phyloP scores from a whole-genome alignment of 1,139 yeast species.

The Blastobotrys illinoisensis region DNA sequence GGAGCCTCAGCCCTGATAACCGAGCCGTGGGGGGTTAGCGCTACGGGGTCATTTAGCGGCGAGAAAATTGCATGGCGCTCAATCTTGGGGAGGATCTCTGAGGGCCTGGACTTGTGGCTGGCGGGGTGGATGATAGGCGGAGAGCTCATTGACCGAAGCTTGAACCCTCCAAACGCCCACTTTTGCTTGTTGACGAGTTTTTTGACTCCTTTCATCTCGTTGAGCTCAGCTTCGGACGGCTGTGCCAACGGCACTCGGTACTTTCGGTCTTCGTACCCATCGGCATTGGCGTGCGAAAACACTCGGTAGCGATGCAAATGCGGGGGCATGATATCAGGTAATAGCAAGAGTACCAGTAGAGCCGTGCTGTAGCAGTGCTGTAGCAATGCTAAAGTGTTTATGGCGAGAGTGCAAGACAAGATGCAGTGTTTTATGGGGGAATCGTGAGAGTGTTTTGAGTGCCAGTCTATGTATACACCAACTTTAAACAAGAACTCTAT shows the following conservation, averaged over 20 bases:
- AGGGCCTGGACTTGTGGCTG: neutral
- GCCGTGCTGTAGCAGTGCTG: too few relatives aligned
- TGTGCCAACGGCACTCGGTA: constrained; percentile 7
- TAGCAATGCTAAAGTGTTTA: neutral
- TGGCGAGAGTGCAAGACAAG: too few relatives aligned
- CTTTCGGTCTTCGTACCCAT: neutral
- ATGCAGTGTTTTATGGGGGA: too few relatives aligned
- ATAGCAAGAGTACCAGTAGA: too few relatives aligned
- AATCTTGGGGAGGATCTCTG: neutral
- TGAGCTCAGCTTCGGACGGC: constrained; percentile 9
- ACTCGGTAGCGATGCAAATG: constrained; percentile 4
- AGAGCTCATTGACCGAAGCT: constrained; percentile 8
- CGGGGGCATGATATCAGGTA: neutral
- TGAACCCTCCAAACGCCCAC: constrained; percentile 6
- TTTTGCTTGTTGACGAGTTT: constrained; percentile 8
- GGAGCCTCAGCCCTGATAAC: neutral
- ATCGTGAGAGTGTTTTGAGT: constrained; percentile 1
- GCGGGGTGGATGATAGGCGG: constrained; percentile 1
- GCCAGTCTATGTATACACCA: constrained; percentile 1
- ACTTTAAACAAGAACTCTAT: neutral
- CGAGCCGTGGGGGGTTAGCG: neutral
- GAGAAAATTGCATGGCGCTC: neutral
- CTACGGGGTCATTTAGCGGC: neutral
- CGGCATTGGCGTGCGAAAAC: constrained; percentile 1
- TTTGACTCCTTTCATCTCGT: constrained; percentile 6